Evolutionary conservation across 2,329 filamentous ascomycete species (phyloP).

Genomic region (Tothia fuscella): DNA sequence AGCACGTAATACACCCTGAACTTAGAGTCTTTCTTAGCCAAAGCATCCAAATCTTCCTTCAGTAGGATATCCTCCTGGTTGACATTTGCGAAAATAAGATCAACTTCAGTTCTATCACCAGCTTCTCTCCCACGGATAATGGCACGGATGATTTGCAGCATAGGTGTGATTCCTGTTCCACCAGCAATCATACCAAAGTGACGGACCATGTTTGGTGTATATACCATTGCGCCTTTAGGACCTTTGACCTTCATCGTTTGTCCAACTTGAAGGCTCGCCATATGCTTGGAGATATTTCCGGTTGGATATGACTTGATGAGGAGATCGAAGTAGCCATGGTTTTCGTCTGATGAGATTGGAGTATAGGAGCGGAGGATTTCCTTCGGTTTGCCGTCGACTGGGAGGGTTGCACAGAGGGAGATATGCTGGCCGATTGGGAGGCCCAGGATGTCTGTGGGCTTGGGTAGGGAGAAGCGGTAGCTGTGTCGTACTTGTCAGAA

Average conservation of each 20-base stretch:
- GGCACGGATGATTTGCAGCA: slow-evolving; percentile 91
- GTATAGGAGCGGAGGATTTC: slow-evolving; percentile 31
- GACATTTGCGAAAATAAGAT: slow-evolving; percentile 96
- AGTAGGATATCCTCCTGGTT: slow-evolving; percentile 85
- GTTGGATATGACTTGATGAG: slow-evolving; percentile 97
- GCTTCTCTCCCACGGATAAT: slow-evolving; percentile 65
- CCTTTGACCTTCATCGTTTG: slow-evolving; percentile 75
- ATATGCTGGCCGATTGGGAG: slow-evolving; percentile 98
- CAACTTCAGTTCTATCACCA: slow-evolving; percentile 78
- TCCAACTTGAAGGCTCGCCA: slow-evolving; percentile 71
- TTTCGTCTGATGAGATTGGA: slow-evolving; percentile 29
- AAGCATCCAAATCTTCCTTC: slow-evolving; percentile 75
- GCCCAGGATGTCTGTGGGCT: slow-evolving; percentile 69
- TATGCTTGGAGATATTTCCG: slow-evolving; percentile 91
- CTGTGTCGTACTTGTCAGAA: slow-evolving; percentile 29
- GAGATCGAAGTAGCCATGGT: slow-evolving; percentile 82
- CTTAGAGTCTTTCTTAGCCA: slow-evolving; percentile 63
- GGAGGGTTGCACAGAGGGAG: slow-evolving; percentile 58
- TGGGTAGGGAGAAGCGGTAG: slow-evolving; percentile 86
- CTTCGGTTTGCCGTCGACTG: slow-evolving; percentile 30
- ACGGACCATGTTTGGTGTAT: slow-evolving; percentile 91
- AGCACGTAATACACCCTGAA: slow-evolving; percentile 91
- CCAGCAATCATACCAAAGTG: slow-evolving; percentile 98
- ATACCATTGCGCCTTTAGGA: slow-evolving; percentile 96
- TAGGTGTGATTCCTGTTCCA: slow-evolving; percentile 94